phyloP scores from a whole-genome alignment of 805 yeast species.

The Peterozyma toletana region DNA sequence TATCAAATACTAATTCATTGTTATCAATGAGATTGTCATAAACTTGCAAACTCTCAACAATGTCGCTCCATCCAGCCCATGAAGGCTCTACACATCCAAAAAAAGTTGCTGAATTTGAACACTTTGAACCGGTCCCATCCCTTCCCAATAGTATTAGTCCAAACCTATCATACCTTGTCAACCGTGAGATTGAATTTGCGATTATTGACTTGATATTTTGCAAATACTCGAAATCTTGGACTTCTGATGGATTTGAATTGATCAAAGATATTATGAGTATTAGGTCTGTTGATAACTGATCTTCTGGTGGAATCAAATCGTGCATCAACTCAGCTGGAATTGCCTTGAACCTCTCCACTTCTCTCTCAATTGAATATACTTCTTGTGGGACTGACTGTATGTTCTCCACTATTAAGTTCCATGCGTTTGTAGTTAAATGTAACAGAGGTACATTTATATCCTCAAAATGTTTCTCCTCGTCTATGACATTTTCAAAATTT shows the following conservation, averaged over 20 bases:
- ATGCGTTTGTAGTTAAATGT: constrained; percentile 6
- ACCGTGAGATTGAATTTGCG: neutral
- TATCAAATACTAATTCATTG: neutral
- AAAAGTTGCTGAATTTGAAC: constrained; percentile 1
- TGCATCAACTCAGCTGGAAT: neutral
- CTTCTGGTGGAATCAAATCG: constrained; percentile 1
- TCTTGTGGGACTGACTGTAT: constrained; percentile 1
- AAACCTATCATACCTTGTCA: constrained; percentile 1
- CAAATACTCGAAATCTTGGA: neutral
- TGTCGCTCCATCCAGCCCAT: constrained; percentile 7
- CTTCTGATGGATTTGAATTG: neutral
- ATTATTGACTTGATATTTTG: neutral
- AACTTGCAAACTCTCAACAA: constrained; percentile 1
- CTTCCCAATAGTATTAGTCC: constrained; percentile 8
- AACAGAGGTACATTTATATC: constrained; percentile 3
- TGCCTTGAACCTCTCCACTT: neutral
- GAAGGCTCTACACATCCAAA: constrained; percentile 2
- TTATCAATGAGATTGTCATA: neutral
- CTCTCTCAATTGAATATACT: neutral
- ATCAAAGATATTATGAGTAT: constrained; percentile 2
- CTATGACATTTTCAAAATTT: neutral
- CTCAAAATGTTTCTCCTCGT: neutral
- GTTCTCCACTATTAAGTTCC: constrained; percentile 2
- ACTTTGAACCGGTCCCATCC: neutral
- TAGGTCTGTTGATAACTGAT: neutral